Conservation (phyloP, 2,329 filamentous ascomycete genomes). For the Pseudogymnoascus sp. region DNA sequence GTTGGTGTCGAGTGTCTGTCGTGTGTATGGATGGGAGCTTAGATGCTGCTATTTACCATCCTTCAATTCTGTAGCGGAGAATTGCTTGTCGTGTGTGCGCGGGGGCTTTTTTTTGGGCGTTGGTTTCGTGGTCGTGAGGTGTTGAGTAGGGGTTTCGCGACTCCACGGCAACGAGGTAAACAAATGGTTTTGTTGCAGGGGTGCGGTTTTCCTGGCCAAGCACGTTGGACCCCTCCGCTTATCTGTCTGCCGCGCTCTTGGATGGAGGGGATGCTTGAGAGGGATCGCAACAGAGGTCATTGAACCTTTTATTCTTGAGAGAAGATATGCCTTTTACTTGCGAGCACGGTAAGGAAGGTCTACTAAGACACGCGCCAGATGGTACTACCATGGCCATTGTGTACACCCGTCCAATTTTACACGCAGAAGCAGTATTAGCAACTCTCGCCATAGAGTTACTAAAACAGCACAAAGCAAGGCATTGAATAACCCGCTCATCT, state of each 20-base stretch:
- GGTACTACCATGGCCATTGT: neutral
- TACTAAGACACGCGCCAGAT: neutral
- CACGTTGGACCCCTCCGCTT: neutral
- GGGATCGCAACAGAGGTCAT: neutral
- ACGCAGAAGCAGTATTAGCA: neutral
- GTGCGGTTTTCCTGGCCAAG: neutral
- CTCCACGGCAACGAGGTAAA: neutral
- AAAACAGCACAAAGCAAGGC: neutral
- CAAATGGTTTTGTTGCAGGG: neutral
- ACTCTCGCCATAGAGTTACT: neutral
- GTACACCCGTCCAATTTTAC: neutral
- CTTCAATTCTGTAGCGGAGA: neutral
- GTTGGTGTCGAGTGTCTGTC: no score
- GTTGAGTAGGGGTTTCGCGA: neutral
- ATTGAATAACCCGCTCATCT: neutral
- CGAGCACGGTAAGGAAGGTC: neutral
- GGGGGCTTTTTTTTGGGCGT: no score
- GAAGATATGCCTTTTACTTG: neutral
- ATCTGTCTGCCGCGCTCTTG: neutral
- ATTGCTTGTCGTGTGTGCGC: neutral
- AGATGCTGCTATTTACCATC: neutral
- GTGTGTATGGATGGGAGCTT: no score
- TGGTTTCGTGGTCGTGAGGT: no score
- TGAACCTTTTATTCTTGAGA: neutral
- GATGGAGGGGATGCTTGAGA: neutral